Base-by-base conservation (phyloP, 768 basidiomycete species). In the Russula sp. region DNA sequence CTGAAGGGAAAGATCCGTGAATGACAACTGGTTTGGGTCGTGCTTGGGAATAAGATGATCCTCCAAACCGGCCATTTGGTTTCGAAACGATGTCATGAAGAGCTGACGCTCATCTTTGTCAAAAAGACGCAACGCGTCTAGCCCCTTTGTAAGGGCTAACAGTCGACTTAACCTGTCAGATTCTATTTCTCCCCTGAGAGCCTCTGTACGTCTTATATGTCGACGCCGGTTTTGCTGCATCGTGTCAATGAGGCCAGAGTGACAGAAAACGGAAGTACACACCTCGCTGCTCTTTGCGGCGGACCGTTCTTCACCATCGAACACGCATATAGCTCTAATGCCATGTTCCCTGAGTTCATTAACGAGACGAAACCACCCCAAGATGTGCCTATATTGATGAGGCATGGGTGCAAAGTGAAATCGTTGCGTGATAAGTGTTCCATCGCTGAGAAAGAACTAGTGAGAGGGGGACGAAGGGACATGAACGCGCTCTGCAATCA, bases 341-440 rank as follows among this genome's bases (percentile, higher is more conserved):
- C 77, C 77, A 32, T 78, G 73, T 18, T 84, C 81, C 56, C 78
- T 77, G 36, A 93, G 76, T 67, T 92, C 90, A 51, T 78, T 76
- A 7, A 84, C 76, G 38, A 92, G 79, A 40, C 82, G 80, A 70
- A 89, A 88, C 92, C 92, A 94, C 22, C 89, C 87, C 4, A 90
- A 75, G 24, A 93, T 79, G 73, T 94, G 92, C 34, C 87, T 81
- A 68, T 85, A 79, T 0, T 76, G 77, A 71, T 90, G 85, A 1
- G 86, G 84, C 57, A 79, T 75, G 16, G 80, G 85, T 0, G 86
- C 81, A 73, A 86, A 94, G 71, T 92, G 89, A 51, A 92, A 79
- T 26, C 91, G 83, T 71, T 91, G 90, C 0, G 91, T 94, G 71
- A 94, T 81, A 62, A 94, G 85, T 8, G 91, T 94, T 52, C 86